Evolutionary conservation across 2,329 filamentous ascomycete species (phyloP).

Genomic region (Dactylellina drechsleri): DNA sequence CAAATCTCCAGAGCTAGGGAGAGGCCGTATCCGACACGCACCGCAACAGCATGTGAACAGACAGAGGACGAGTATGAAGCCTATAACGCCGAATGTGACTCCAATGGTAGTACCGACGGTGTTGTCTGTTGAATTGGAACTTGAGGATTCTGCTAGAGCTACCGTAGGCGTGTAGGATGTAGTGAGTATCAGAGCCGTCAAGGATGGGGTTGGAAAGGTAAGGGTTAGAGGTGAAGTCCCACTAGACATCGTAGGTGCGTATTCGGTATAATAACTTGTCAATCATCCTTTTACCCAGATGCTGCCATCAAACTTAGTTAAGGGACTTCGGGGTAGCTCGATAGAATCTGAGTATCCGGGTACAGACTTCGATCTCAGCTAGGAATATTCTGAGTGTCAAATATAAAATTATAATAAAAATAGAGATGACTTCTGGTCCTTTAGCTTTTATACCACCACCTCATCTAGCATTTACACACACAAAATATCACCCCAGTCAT

Average conservation of each 20-base stretch:
- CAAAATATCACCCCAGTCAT: too few species aligned
- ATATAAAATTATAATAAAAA: too few species aligned
- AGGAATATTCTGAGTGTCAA: too few species aligned
- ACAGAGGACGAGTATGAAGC: slow-evolving; percentile 41
- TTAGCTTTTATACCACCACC: too few species aligned
- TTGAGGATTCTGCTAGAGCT: neutral
- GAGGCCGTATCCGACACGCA: slow-evolving; percentile 20
- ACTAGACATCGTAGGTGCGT: neutral
- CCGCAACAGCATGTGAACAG: slow-evolving; percentile 52
- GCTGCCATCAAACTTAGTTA: too few species aligned
- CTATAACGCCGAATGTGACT: slow-evolving; percentile 52
- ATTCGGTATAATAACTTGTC: neutral
- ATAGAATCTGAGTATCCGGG: too few species aligned
- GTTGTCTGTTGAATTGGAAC: slow-evolving; percentile 28
- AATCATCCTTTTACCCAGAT: too few species aligned
- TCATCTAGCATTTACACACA: too few species aligned
- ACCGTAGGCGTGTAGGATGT: neutral
- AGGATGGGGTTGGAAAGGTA: neutral
- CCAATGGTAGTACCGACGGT: slow-evolving; percentile 51
- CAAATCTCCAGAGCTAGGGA: neutral
- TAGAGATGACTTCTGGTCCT: too few species aligned
- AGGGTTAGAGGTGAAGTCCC: neutral
- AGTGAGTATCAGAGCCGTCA: neutral
- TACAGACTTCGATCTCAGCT: too few species aligned
- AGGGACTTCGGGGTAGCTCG: too few species aligned